Evolutionary conservation across 108 stramenopile species (phyloP), one percentile per base, ranked within the genome.

Genomic region (Bacterosira constricta): DNA sequence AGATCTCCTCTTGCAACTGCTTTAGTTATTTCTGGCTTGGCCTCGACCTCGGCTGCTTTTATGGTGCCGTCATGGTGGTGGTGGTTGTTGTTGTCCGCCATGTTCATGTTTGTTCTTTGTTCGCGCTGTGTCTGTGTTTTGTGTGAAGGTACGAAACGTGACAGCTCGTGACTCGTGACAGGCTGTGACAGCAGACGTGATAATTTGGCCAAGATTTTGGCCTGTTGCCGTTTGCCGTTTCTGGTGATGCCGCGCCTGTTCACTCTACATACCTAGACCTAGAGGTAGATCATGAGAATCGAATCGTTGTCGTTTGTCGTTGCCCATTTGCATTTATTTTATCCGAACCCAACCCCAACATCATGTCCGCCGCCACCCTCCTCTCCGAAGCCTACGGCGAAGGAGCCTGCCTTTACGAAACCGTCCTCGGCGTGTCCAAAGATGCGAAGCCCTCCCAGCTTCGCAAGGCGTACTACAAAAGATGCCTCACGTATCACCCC

Each of bases 391-490:
- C 90, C 73, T 93, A 84, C 69, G 92, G 92, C 15, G 70, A 62
- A 51, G 57, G 62, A 32, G 75, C 86, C 57, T 75, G 88, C 70
- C 84, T 93, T 11, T 93, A 93, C 60, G 54, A 63, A 18, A 81
- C 77, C 55, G 84, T 93, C 8, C 69, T 93, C 44, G 38, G 81
- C 27, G 84, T 85, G 2, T 36, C 73, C 36, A 37, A 41, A 2
- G 83, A 83, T 38, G 83, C 83, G 26, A 62, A 68, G 18, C 53
- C 68, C 2, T 84, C 90, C 26, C 72, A 90, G 64, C 63, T 94
- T 4, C 90, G 93, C 36, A 90, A 88, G 64, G 93, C 84, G 10
- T 94, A 91, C 69, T 91, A 90, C 77, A 86, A 87, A 35, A 76
- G 79, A 56, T 85, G 87, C 11, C 73, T 85, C 25, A 9, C 68